These are phyloP conservation scores for Kodamaea neixiangensis DNA, from an alignment of 805 yeast genomes.

Conservation along the genomic window DNA sequence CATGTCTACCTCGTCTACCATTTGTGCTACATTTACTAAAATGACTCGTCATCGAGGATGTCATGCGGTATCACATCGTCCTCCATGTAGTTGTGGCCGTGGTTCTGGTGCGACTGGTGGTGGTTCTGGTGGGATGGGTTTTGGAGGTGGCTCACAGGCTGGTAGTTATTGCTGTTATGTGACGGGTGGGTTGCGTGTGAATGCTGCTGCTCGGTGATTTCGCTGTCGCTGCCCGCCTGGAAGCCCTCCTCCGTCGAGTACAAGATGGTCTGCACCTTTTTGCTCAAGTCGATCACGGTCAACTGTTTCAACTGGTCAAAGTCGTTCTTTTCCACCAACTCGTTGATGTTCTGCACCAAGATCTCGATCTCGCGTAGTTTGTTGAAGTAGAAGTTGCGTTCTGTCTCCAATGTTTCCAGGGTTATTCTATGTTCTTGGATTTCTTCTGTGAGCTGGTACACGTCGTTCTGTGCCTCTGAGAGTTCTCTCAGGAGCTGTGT, in stretches of 20 bases:
- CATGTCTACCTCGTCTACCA: background rate
- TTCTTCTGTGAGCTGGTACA: conserved; percentile 49
- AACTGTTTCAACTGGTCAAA: conserved; percentile 45
- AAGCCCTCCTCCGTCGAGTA: conserved; percentile 86
- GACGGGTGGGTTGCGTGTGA: background rate
- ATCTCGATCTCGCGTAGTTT: conserved; percentile 89
- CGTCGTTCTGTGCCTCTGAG: conserved; percentile 42
- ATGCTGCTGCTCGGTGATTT: background rate
- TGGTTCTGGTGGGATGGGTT: conserved; percentile 1
- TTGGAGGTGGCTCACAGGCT: conserved; percentile 2
- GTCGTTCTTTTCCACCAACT: conserved; percentile 18
- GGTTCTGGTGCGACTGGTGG: background rate
- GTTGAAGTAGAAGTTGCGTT: conserved; percentile 87
- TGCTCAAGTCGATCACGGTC: conserved; percentile 29
- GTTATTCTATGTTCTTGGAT: conserved; percentile 57
- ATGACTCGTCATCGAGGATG: conserved; percentile 10
- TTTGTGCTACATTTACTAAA: background rate
- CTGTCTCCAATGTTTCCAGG: conserved; percentile 70
- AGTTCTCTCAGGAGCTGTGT: conserved; percentile 40
- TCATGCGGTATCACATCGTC: conserved; percentile 8
- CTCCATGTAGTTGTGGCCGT: conserved; percentile 6
- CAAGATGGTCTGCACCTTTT: conserved; percentile 71
- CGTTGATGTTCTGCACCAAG: conserved; percentile 56
- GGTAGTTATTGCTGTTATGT: background rate
- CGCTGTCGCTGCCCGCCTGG: conserved; percentile 50